Evolutionary conservation across 202 grass and related monocot genomes (phyloP), one percentile per base, ranked within the genome.

Genomic region (Carex arenaria): DNA sequence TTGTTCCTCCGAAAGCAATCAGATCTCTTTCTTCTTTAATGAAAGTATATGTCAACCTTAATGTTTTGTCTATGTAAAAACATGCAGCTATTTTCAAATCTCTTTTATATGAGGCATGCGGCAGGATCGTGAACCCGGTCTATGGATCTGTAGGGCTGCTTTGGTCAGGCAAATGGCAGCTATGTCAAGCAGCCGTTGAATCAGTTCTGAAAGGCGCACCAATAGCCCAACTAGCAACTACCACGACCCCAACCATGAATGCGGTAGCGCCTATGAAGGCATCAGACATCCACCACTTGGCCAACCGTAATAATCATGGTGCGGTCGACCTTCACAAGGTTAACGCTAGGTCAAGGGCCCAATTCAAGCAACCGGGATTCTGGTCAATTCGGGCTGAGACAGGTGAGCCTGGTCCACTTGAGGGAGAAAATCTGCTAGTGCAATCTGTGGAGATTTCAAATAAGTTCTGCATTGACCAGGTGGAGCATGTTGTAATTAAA

Each of bases 61-160:
- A 56, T 34, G 36, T 65, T 81, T 47, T 65, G 0, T 18, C 59
- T 65, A 17, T 81, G 4, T 47, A 30, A 3, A 64, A 64, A 63
- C 8, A 49, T 81, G 78, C 78, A 81, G 78, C 59, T 26, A 65
- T 81, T 17, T 81, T 63, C 60, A 87, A 67, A 57, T 54, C 75
- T n/a, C 54, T 84, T 73, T 74, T 26, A 80, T 92, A 94, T 78
- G 92, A 94, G 85, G 88, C 92, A 0, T 90, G 90, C 77, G 87
- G 90, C 7, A 85, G 90, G 19, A 90, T 92, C 20, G 87, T 85
- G 55, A 94, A 88, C 77, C 90, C 92, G 11, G 64, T 85, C 59
- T 92, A 92, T 80, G 90, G 92, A 67, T 89, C 88, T 74, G 92
- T 90, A 3, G 90, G 90, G 11, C 82, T 94, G 31, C 90, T 94